phyloP scores from a whole-genome alignment of 257 asterid genomes.

The Scutellaria barbata region DNA sequence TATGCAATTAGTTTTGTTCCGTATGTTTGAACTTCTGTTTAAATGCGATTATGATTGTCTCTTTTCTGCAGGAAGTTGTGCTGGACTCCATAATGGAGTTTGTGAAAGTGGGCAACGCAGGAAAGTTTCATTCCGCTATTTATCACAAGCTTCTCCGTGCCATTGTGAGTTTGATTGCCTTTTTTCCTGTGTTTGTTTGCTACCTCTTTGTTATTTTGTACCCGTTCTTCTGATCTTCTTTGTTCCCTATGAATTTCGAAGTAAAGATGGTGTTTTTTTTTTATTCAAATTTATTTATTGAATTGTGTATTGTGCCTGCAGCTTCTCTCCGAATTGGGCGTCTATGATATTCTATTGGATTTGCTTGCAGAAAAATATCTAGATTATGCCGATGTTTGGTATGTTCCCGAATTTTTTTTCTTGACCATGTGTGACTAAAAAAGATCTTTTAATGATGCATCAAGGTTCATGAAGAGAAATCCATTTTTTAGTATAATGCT shows the following conservation, averaged over 20 bases:
- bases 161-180: constrained; percentile 52
- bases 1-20: neutral
- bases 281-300: constrained; percentile 13
- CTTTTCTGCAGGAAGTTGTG: constrained; percentile 65
- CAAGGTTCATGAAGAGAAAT: neutral
- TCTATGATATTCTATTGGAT: constrained; percentile 59
- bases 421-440: neutral
- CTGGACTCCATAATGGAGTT: constrained; percentile 86
- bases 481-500: neutral
- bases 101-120: constrained; percentile 81
- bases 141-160: constrained; percentile 72
- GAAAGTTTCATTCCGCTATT: constrained; percentile 76
- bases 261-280: neutral
- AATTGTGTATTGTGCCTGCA: constrained; percentile 37
- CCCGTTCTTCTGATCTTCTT: neutral
- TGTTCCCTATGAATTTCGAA: neutral
- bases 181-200: neutral
- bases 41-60: neutral
- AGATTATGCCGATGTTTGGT: constrained; percentile 82
- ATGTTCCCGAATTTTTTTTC: constrained; percentile 41
- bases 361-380: constrained; percentile 73
- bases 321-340: constrained; percentile 60
- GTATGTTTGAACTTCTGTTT: neutral
- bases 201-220: neutral
- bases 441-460: constrained; percentile 4